phyloP scores from a whole-genome alignment of 2,329 filamentous ascomycete species.

The Thermochaetoides dissita region DNA sequence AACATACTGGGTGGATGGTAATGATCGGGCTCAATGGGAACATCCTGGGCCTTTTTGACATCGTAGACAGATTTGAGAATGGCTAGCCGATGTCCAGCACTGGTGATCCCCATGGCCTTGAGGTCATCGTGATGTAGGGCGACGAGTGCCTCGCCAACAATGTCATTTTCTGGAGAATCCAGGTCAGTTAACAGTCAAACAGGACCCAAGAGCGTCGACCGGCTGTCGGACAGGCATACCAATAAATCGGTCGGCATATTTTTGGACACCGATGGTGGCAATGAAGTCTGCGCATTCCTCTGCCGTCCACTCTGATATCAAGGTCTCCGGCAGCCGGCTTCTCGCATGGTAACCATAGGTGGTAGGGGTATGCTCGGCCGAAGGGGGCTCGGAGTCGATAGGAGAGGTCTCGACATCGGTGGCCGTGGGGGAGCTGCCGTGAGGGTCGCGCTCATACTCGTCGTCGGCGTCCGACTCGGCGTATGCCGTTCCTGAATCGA shows the following conservation, averaged over 20 bases:
- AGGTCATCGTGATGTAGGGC: constrained; percentile 83
- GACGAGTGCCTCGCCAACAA: constrained; percentile 81
- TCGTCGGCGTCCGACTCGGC: constrained; percentile 72
- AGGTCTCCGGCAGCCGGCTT: constrained; percentile 56
- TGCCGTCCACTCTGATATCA: constrained; percentile 67
- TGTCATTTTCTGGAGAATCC: constrained; percentile 61
- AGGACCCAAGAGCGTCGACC: not conserved
- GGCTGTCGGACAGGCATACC: constrained; percentile 39
- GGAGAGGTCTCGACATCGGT: constrained; percentile 55
- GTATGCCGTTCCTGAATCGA: constrained; percentile 46
- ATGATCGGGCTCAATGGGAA: constrained; percentile 82
- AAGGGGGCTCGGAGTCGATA: constrained; percentile 58
- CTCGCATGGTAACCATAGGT: constrained; percentile 56
- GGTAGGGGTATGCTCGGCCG: constrained; percentile 63
- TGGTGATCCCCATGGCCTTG: constrained; percentile 85
- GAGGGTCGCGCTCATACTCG: constrained; percentile 64
- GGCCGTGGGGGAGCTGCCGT: constrained; percentile 51
- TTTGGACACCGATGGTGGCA: constrained; percentile 59
- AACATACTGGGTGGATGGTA: constrained; percentile 80
- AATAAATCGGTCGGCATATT: constrained; percentile 72
- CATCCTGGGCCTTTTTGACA: constrained; percentile 84
- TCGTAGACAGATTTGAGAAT: constrained; percentile 95
- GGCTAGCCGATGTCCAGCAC: constrained; percentile 85
- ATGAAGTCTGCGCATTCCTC: constrained; percentile 89
- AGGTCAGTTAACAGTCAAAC: too few relatives aligned